Percentiles rank a stretch among this genome's conserved stretches.
Conservation (phyloP, 495 filamentous ascomycete genomes). For the Penicillium herquei region DNA sequence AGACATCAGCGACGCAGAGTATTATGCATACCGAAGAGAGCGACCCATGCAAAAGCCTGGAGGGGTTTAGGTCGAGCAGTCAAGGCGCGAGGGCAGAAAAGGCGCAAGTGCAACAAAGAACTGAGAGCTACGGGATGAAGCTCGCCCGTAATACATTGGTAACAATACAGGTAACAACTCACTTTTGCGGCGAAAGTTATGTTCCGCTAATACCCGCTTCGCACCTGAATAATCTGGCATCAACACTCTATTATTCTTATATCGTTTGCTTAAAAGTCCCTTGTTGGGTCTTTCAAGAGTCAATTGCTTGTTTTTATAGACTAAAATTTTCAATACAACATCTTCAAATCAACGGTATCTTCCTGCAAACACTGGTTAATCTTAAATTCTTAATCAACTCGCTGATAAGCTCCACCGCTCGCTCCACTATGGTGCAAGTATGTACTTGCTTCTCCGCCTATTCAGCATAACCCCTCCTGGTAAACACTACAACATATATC, state of each 20-base stretch:
- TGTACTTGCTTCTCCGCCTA: slow-evolving; percentile 5
- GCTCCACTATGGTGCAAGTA: slow-evolving; percentile 25
- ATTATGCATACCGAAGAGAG: background rate
- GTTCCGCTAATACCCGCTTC: background rate
- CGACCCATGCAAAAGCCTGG: too few species aligned
- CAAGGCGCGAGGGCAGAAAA: slow-evolving; percentile 1
- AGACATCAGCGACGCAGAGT: slow-evolving; percentile 4
- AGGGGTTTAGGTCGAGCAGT: background rate
- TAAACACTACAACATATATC: too few species aligned
- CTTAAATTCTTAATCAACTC: too few species aligned
- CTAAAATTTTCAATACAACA: too few species aligned
- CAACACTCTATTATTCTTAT: background rate
- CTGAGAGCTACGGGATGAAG: background rate
- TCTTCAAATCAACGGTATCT: too few species aligned
- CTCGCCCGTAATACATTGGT: slow-evolving; percentile 18
- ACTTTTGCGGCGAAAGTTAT: background rate
- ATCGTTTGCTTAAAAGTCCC: too few species aligned
- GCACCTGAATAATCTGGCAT: background rate
- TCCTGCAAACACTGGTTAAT: too few species aligned
- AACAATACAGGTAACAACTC: slow-evolving; percentile 3
- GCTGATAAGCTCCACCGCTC: slow-evolving; percentile 7
- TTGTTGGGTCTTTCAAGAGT: too few species aligned
- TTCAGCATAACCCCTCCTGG: background rate
- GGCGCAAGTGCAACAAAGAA: background rate
- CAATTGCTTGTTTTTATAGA: too few species aligned